Evolutionary conservation across 2,329 filamentous ascomycete genomes (phyloP).

Genomic region (Elsinoe arachidis): DNA sequence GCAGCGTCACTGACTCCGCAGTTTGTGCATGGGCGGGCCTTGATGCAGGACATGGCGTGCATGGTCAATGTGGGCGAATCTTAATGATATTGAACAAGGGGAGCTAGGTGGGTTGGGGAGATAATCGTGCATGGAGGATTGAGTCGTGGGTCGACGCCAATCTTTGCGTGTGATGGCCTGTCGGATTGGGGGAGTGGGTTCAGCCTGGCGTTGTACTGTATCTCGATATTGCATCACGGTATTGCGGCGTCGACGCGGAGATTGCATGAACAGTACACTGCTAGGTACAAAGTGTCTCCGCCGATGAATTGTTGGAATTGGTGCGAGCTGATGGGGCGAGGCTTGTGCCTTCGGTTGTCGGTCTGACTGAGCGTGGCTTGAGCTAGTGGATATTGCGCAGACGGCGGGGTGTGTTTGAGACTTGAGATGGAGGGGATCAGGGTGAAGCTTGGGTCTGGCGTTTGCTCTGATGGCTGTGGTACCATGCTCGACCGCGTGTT

Average conservation of each 20-base stretch:
- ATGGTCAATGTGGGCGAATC: background rate
- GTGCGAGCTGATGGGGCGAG: background rate
- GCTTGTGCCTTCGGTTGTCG: slow-evolving; percentile 8
- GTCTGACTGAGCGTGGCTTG: slow-evolving; percentile 6
- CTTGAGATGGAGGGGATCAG: background rate
- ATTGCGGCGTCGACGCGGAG: background rate
- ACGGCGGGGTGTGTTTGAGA: slow-evolving; percentile 5
- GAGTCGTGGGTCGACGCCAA: too few relatives aligned
- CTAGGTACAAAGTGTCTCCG: too few relatives aligned
- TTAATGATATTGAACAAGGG: background rate
- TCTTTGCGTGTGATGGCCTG: too few relatives aligned
- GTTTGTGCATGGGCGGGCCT: background rate
- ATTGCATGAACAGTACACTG: background rate
- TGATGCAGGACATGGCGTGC: too few relatives aligned
- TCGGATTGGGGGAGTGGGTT: background rate
- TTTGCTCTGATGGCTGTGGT: background rate
- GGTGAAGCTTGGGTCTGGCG: background rate
- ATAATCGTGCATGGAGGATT: background rate
- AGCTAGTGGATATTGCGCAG: background rate
- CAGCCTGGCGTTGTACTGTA: background rate
- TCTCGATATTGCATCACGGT: slow-evolving; percentile 4
- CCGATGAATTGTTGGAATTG: background rate
- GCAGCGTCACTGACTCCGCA: background rate
- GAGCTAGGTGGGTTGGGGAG: background rate
- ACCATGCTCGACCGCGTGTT: background rate